Evolutionary conservation across 805 yeast species (phyloP).

Genomic region (Geotrichum ghanense): DNA sequence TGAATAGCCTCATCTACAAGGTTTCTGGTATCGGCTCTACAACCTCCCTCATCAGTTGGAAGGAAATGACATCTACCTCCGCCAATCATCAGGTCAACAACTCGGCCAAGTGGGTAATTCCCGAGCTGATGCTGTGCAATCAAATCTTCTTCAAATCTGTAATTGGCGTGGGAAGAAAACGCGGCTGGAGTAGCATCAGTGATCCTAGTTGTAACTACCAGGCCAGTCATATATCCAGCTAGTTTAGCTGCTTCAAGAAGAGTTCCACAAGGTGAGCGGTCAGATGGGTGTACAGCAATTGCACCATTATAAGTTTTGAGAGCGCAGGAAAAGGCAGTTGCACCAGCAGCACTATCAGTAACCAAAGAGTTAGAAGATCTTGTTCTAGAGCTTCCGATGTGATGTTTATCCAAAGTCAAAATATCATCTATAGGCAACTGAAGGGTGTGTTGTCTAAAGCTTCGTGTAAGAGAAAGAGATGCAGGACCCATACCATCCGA

Average conservation of each 20-base stretch:
- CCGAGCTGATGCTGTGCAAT: constrained; percentile 87
- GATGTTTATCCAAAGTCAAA: constrained; percentile 51
- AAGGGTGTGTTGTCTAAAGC: constrained; percentile 55
- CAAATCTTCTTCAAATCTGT: constrained; percentile 66
- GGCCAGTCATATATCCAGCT: constrained; percentile 71
- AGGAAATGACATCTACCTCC: constrained; percentile 85
- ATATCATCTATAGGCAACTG: constrained; percentile 42
- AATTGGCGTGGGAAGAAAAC: constrained; percentile 69
- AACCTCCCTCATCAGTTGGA: constrained; percentile 46
- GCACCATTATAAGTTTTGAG: constrained; percentile 82
- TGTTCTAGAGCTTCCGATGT: constrained; percentile 80
- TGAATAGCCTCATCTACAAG: constrained; percentile 51
- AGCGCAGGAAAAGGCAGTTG: constrained; percentile 85
- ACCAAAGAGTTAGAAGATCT: constrained; percentile 64
- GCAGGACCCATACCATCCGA: constrained; percentile 97
- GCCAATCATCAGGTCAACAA: constrained; percentile 77
- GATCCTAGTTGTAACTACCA: constrained; percentile 84
- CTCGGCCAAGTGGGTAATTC: constrained; percentile 62
- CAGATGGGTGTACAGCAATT: constrained; percentile 61
- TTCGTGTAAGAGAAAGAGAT: constrained; percentile 66
- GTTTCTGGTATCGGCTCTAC: constrained; percentile 61
- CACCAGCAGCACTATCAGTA: constrained; percentile 97
- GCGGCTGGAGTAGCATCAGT: constrained; percentile 96
- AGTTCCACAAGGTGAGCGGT: constrained; percentile 72
- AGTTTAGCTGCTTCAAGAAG: constrained; percentile 78